These are phyloP conservation scores for Pichia sp. DNA, from an alignment of 1,139 yeast species.

Conservation along the genomic window DNA sequence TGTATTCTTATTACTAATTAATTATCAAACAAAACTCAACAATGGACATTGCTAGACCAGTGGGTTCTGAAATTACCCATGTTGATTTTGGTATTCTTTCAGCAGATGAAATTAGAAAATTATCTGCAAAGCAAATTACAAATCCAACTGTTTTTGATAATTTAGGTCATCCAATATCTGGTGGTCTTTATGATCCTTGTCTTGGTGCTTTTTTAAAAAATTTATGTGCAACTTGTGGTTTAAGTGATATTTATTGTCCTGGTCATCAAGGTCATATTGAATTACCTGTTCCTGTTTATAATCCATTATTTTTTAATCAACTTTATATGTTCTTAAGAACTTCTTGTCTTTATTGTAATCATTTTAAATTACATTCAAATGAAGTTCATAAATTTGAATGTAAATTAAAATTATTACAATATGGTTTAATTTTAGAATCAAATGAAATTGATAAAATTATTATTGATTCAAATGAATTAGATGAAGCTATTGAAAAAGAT, in stretches of 20 bases:
- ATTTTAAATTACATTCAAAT: constrained; percentile 58
- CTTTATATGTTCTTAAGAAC: constrained; percentile 78
- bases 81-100: constrained; percentile 89
- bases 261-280: constrained; percentile 99
- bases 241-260: constrained; percentile 91
- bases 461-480: constrained; percentile 35
- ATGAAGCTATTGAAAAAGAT: constrained; percentile 3
- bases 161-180: constrained; percentile 89
- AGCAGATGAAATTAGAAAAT: constrained; percentile 72
- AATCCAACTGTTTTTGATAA: constrained; percentile 94
- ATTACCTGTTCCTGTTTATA: constrained; percentile 90
- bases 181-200: constrained; percentile 91
- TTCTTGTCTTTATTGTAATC: constrained; percentile 86
- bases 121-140: constrained; percentile 92
- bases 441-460: constrained; percentile 61
- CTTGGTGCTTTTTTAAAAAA: constrained; percentile 89
- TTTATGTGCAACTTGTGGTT: constrained; percentile 91
- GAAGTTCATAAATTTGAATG: constrained; percentile 77
- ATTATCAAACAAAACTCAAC: background rate
- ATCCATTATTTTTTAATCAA: constrained; percentile 90
- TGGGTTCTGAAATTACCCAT: constrained; percentile 86
- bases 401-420: constrained; percentile 75
- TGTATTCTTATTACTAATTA: background rate
- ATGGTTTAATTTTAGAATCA: constrained; percentile 80
- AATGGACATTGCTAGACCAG: constrained; percentile 95